A percentile compares a stretch with the other conserved stretches of the same genome.
Evolutionary conservation across 2,329 filamentous ascomycete genomes (phyloP).

Genomic region (Albifimbria verrucaria): DNA sequence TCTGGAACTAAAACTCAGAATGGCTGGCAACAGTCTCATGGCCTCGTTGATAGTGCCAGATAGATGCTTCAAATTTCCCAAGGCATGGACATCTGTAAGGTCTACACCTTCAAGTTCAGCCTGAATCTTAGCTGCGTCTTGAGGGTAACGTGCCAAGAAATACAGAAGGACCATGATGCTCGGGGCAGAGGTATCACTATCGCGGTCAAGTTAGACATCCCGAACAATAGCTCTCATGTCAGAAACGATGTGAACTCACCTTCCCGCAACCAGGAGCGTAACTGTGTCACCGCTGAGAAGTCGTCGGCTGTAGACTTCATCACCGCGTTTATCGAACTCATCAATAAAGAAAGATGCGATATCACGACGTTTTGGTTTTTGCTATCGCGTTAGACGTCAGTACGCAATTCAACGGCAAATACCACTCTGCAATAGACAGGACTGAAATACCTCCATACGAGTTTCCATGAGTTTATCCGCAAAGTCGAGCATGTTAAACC

Average conservation of each 20-base stretch:
- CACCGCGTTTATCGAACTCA: background rate
- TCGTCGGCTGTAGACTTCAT: background rate
- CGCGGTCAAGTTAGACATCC: background rate
- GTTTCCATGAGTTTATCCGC: background rate
- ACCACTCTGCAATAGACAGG: no score
- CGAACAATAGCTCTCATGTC: background rate
- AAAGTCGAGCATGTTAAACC: background rate
- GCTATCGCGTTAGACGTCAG: background rate
- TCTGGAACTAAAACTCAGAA: background rate
- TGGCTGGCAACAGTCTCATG: background rate
- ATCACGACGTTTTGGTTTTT: background rate
- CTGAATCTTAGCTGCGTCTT: background rate
- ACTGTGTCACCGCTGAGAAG: background rate
- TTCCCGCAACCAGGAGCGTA: background rate
- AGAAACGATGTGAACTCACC: background rate
- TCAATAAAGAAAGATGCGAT: background rate
- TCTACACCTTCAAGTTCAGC: background rate
- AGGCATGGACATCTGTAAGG: background rate
- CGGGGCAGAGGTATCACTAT: background rate
- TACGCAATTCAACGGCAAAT: no score
- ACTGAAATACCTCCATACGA: background rate
- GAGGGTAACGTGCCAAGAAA: background rate
- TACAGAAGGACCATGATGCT: background rate
- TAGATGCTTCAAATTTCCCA: background rate
- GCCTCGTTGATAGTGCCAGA: background rate